Conservation (phyloP, 805 yeast genomes). For the Tetrapisispora fleetii region DNA sequence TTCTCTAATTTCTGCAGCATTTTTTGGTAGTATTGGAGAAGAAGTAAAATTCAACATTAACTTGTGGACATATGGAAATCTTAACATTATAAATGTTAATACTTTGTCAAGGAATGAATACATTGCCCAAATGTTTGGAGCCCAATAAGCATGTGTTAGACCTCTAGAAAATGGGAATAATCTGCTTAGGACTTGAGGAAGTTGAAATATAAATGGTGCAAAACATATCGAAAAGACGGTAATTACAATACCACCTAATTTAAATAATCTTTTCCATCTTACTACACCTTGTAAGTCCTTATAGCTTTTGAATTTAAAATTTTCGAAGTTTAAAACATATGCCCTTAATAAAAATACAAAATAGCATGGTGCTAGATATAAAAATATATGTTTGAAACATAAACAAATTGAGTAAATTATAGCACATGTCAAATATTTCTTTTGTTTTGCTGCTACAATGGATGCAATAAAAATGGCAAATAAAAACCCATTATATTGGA, state of each 20-base stretch:
- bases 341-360: constrained; percentile 67
- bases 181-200: constrained; percentile 56
- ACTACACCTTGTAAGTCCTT: constrained; percentile 29
- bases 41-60: constrained; percentile 30
- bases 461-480: constrained; percentile 74
- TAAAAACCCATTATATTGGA: constrained; percentile 92
- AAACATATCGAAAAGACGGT: constrained; percentile 58
- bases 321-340: constrained; percentile 46
- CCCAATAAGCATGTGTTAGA: constrained; percentile 97
- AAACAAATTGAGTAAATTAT: constrained; percentile 63
- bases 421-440: constrained; percentile 50
- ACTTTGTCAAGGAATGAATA: constrained; percentile 76
- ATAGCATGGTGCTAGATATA: constrained; percentile 90
- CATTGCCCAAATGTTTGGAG: constrained; percentile 94
- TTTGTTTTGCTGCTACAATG: constrained; percentile 57
- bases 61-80: constrained; percentile 36
- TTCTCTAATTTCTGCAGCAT: constrained; percentile 23
- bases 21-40: constrained; percentile 27
- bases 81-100: constrained; percentile 35
- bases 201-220: constrained; percentile 63
- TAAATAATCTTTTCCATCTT: constrained; percentile 48
- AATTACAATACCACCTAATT: constrained; percentile 55
- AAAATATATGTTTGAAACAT: constrained; percentile 89
- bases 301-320: constrained; percentile 26
- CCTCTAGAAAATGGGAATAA: constrained; percentile 93